Base-by-base conservation (phyloP, 352 stramenopile species). In the Phytophthora kernoviae region DNA sequence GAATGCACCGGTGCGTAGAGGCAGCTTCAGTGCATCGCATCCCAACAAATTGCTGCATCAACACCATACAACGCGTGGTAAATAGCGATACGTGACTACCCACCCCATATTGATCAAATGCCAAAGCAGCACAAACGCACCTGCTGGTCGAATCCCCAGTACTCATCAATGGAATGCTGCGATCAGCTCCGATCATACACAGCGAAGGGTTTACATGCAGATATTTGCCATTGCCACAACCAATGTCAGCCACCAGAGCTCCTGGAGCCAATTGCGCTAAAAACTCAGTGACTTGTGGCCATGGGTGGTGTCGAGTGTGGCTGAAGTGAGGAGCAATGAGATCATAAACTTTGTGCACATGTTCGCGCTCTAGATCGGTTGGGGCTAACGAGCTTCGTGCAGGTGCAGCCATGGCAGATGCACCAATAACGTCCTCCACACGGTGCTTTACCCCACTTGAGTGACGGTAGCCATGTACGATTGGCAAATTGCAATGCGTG, bases 171-270 rank as follows among this genome's bases (percentile, higher is more conserved):
- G 84, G 84, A 8, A 93, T 79, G 49, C 86, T 95, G 11, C 82
- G 78, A 60, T 95, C 86, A 5, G 69, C 78, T 9, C 84, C 86
- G 42, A 95, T 72, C 57, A 91, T 71, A 47, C 79, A 90, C 18
- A 93, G 18, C 20, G 62, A 61, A 4, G 71, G 67, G 54, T 91
- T 90, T 42, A 88, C 68, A 17, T 58, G 37, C 50, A 93, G 51
- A 66, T 95, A 95, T 67, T 95, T 93, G 65, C 82, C 86, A 61
- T 95, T 95, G 61, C 86, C 86, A 60, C 83, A 93, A 39, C 86
- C 86, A 7, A 95, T 62, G 52, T 93, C 84, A 22, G 84, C 80
- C 33, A 95, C 84, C 2, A 95, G 59, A 30, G 79, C 46, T n/a
- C 72, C 82, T 17, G 39, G 30, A n/a, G 58, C 49, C 40, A 91